Percentiles rank a stretch among this genome's conserved stretches.
These are phyloP conservation scores for Colletotrichum neosansevieriae DNA, from an alignment of 2,329 filamentous ascomycete species.

Conservation along the genomic window DNA sequence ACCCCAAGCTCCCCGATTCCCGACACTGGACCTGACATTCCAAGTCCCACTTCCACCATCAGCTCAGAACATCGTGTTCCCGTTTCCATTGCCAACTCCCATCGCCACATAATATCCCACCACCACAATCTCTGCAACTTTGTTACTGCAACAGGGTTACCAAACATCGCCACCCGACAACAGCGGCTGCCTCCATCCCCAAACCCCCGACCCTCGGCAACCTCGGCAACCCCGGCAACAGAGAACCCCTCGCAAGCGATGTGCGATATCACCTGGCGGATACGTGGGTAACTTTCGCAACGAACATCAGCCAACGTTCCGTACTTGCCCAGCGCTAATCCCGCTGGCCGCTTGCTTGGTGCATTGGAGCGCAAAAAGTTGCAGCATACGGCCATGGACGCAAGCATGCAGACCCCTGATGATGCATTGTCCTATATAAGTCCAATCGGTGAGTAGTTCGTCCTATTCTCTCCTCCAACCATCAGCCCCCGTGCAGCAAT, in stretches of 20 bases:
- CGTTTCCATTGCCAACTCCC: constrained; percentile 2
- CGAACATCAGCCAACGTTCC: constrained; percentile 32
- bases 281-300: constrained; percentile 13
- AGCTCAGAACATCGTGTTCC: background rate
- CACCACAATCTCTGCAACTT: constrained; percentile 2
- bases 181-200: background rate
- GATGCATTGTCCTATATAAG: constrained; percentile 62
- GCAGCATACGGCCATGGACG: constrained; percentile 50
- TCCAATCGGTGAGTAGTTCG: constrained; percentile 66
- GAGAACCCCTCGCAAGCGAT: background rate
- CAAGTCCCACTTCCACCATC: constrained; percentile 9
- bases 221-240: background rate
- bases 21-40: constrained; percentile 33
- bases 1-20: constrained; percentile 24
- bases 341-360: constrained; percentile 33
- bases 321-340: constrained; percentile 33
- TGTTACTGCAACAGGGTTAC: background rate
- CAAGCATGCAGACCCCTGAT: constrained; percentile 59
- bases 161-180: constrained; percentile 20
- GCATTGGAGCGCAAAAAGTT: constrained; percentile 40
- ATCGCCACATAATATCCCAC: background rate
- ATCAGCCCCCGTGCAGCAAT: constrained; percentile 62
- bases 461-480: constrained; percentile 55
- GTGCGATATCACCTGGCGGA: constrained; percentile 1
- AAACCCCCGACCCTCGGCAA: constrained; percentile 7